These are phyloP conservation scores for Xanthoconium stramineum DNA, from an alignment of 768 basidiomycete genomes.

Conservation along the genomic window DNA sequence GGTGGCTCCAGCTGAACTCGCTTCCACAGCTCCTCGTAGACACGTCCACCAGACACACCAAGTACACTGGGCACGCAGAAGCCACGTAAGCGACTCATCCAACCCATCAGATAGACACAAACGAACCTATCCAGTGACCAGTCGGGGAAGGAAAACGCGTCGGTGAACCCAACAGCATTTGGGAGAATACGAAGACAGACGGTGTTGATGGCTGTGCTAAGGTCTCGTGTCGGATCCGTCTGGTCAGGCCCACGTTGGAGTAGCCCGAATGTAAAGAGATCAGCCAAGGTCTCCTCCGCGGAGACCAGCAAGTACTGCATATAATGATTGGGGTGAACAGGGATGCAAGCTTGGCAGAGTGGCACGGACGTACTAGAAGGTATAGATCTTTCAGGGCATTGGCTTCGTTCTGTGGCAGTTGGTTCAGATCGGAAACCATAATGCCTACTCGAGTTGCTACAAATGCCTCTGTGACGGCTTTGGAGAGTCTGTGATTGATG, in stretches of 20 bases:
- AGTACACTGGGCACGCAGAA: slow-evolving; percentile 42
- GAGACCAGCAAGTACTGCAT: slow-evolving; percentile 58
- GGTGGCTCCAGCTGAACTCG: slow-evolving; percentile 57
- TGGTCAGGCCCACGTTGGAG: slow-evolving; percentile 24
- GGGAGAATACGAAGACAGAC: slow-evolving; percentile 55
- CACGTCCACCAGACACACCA: slow-evolving; percentile 60
- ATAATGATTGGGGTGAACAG: not conserved
- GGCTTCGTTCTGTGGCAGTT: slow-evolving; percentile 16
- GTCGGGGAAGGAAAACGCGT: slow-evolving; percentile 72
- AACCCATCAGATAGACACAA: not conserved
- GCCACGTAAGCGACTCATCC: not conserved
- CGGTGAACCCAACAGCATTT: slow-evolving; percentile 63
- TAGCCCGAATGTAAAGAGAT: slow-evolving; percentile 57
- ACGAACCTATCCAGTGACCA: slow-evolving; percentile 68
- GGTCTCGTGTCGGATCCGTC: slow-evolving; percentile 42
- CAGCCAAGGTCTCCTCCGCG: slow-evolving; percentile 51
- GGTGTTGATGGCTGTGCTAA: slow-evolving; percentile 49
- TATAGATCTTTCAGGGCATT: slow-evolving; percentile 20
- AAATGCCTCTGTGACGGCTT: slow-evolving; percentile 67
- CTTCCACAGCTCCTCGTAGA: slow-evolving; percentile 66
- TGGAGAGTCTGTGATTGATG: slow-evolving; percentile 54
- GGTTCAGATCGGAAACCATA: slow-evolving; percentile 38
- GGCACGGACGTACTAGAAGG: slow-evolving; percentile 26
- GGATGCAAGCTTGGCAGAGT: too few relatives aligned
- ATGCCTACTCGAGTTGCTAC: slow-evolving; percentile 53